Conservation (phyloP, 2,329 filamentous ascomycete genomes). For the Paraconiothyrium brasiliense region DNA sequence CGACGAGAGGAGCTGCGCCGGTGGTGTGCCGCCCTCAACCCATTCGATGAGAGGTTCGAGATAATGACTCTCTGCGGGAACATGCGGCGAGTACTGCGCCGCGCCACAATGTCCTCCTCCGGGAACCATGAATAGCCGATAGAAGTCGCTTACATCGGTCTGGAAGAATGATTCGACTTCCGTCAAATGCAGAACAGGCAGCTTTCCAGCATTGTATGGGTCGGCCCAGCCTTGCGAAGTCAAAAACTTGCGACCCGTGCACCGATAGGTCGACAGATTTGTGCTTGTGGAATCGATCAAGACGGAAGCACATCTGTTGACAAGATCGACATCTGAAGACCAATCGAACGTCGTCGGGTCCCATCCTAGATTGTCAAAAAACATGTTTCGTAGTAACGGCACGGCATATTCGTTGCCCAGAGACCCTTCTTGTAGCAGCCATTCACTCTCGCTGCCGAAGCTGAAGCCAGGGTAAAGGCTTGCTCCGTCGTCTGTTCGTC, state of each 20-base stretch:
- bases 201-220: background rate
- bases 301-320: conserved; percentile 45
- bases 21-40: background rate
- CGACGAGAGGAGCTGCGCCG: background rate
- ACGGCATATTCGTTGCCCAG: conserved; percentile 49
- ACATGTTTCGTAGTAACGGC: conserved; percentile 55
- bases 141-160: background rate
- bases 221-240: conserved; percentile 43
- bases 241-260: conserved; percentile 49
- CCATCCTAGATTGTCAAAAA: conserved; percentile 51
- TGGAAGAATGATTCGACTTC: background rate
- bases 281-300: conserved; percentile 52
- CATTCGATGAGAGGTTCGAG: background rate
- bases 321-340: conserved; percentile 44
- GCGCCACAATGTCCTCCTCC: conserved; percentile 6
- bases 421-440: conserved; percentile 47
- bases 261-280: conserved; percentile 42
- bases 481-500: conserved; percentile 4
- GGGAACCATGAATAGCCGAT: conserved; percentile 3
- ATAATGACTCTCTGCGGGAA: background rate
- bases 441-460: conserved; percentile 52
- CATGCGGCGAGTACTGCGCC: background rate
- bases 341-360: conserved; percentile 50
- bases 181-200: background rate
- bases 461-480: conserved; percentile 54